Conservation (phyloP, 768 basidiomycete genomes). For the Punctularia strigosozonata region DNA sequence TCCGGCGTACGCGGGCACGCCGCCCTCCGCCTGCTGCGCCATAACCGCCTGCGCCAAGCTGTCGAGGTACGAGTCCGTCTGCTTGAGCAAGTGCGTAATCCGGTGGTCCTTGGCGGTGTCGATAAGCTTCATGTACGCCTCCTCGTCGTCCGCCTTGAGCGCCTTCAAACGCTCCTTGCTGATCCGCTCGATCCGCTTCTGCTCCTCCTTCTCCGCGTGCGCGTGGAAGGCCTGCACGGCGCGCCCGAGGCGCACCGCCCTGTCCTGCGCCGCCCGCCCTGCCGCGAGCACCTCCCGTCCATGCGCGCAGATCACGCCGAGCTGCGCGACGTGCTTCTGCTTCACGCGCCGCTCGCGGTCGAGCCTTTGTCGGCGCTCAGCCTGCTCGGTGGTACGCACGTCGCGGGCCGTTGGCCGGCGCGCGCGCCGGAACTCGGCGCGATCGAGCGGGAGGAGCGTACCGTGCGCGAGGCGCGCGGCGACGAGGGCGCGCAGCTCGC, state of each 20-base stretch:
- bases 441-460: constrained; percentile 81
- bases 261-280: constrained; percentile 47
- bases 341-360: constrained; percentile 93
- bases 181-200: constrained; percentile 90
- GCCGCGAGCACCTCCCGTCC: constrained; percentile 63
- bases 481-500: constrained; percentile 72
- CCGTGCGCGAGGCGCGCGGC: constrained; percentile 84
- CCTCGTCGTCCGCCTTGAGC: constrained; percentile 95
- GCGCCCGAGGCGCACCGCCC: constrained; percentile 52
- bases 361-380: constrained; percentile 82
- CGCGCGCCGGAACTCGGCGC: constrained; percentile 78
- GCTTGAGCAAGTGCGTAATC: constrained; percentile 89
- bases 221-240: constrained; percentile 77
- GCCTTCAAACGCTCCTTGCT: constrained; percentile 97
- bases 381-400: constrained; percentile 77
- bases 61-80: constrained; percentile 93
- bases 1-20: too few relatives aligned
- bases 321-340: constrained; percentile 92
- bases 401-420: constrained; percentile 84
- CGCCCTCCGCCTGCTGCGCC: constrained; percentile 82
- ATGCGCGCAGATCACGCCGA: constrained; percentile 76
- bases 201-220: constrained; percentile 94
- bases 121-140: constrained; percentile 98
- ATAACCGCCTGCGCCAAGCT: constrained; percentile 89
- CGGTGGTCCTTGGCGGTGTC: constrained; percentile 99